Conservation (phyloP, 352 stramenopile genomes). For the Globisporangium alternatum region DNA sequence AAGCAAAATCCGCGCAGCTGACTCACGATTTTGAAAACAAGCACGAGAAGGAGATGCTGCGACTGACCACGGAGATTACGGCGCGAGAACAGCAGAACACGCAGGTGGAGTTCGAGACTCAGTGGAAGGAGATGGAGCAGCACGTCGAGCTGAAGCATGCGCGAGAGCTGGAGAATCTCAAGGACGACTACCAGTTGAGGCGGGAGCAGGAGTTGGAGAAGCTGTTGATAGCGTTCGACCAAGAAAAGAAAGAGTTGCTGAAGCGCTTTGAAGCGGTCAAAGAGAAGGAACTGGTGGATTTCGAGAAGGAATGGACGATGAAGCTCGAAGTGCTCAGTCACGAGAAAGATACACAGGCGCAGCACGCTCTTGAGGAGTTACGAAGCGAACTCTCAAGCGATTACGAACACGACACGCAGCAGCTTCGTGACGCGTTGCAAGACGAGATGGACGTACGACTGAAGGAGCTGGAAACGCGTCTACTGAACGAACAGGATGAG, state of each 20-base stretch:
- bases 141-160: slow-evolving; percentile 13
- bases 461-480: slow-evolving; percentile 37
- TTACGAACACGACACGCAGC: slow-evolving; percentile 19
- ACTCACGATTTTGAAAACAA: slow-evolving; percentile 34
- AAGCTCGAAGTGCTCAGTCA: slow-evolving; percentile 13
- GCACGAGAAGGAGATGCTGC: slow-evolving; percentile 21
- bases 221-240: slow-evolving; percentile 12
- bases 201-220: slow-evolving; percentile 16
- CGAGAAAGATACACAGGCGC: slow-evolving; percentile 16
- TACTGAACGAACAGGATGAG: slow-evolving; percentile 65
- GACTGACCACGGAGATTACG: slow-evolving; percentile 22
- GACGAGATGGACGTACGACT: slow-evolving; percentile 34
- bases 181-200: slow-evolving; percentile 6
- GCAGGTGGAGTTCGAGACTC: slow-evolving; percentile 19
- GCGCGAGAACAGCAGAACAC: slow-evolving; percentile 25
- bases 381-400: slow-evolving; percentile 15
- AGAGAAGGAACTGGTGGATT: slow-evolving; percentile 15
- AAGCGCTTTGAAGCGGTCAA: slow-evolving; percentile 10
- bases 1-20: slow-evolving; percentile 32
- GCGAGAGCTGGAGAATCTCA: not conserved
- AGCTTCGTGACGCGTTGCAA: slow-evolving; percentile 34
- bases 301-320: slow-evolving; percentile 26
- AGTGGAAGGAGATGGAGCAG: slow-evolving; percentile 23
- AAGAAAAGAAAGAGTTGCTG: slow-evolving; percentile 20
- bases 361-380: slow-evolving; percentile 21